Base-by-base conservation (phyloP, 2,329 filamentous ascomycete species). In the Stenocarpella maydis region DNA sequence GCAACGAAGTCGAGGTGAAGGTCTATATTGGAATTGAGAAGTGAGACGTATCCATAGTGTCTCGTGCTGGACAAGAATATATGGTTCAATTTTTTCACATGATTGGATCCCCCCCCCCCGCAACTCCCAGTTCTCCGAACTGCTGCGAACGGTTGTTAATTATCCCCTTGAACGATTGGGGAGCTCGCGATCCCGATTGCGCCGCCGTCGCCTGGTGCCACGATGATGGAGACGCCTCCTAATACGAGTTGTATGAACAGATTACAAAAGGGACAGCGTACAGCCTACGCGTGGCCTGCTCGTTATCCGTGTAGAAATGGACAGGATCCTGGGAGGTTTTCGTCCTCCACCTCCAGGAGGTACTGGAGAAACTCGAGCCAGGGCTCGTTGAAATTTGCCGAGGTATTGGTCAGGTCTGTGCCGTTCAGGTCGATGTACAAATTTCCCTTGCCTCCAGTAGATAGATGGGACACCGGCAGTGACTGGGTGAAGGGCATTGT, bases 1-100 rank as follows among this genome's bases (percentile, higher is more conserved):
- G 89, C 73, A 97, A 97, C 77, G 92, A 97, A 78, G 86, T 94
- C 45, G 84, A 88, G 71, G 82, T 97, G 50, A 90, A 90, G 77
- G 78, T 94, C 6, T 90, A 83, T 68, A 84, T 88, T 58, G 78
- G 78, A 28, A 75, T 82, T 54, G 83, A 82, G 47, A 71, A 77
- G 67, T 63, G 69, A 71, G 28, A 53, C 69, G 10, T 24, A 3
- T n/a, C 37, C 6, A 5, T n/a, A n/a, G n/a, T n/a, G n/a, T 24
- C 26, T 49, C 31, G 58, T 15, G 19, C 9, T 8, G 19, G 34
- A 17, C 5, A 8, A 24, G n/a, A n/a, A 39, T 67, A 47, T 28
- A 49, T 2, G 15, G 15, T 9, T 14, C 15, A 26, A n/a, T n/a
- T 34, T 8, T 8, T 21, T 8, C 28, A n/a, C 2, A 12, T 28